phyloP scores from a whole-genome alignment of 169 alveolate species.

The Babesia ovata region DNA sequence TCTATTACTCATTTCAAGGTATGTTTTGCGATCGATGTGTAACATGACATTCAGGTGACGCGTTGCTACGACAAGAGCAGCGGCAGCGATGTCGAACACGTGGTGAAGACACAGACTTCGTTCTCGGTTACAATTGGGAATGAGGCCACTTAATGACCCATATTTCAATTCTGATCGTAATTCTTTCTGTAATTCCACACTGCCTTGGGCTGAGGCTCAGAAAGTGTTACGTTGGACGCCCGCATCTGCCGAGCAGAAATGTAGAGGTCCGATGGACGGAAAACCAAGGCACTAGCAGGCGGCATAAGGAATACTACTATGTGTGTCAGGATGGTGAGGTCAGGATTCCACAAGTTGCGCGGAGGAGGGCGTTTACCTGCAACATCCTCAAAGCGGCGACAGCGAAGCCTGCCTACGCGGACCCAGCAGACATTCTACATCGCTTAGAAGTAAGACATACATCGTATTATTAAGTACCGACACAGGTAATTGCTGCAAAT shows the following conservation, averaged over 20 bases:
- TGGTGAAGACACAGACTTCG: constrained; percentile 57
- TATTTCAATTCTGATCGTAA: background rate
- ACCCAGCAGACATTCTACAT: constrained; percentile 20
- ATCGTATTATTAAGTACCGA: background rate
- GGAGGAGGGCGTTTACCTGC: constrained; percentile 22
- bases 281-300: constrained; percentile 2
- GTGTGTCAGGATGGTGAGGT: constrained; percentile 39
- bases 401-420: background rate
- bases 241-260: background rate
- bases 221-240: constrained; percentile 2
- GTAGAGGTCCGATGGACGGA: constrained; percentile 1
- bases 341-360: constrained; percentile 28
- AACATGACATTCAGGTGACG: constrained; percentile 21
- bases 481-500: constrained; percentile 1
- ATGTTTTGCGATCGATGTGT: background rate
- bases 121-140: constrained; percentile 66
- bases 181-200: background rate
- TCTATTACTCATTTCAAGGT: constrained; percentile 56
- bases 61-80: constrained; percentile 60
- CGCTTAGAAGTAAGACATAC: constrained; percentile 21
- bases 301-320: constrained; percentile 11
- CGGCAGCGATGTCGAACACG: constrained; percentile 49
- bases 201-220: background rate
- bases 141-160: constrained; percentile 39
- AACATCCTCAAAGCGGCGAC: constrained; percentile 24